Evolutionary conservation across 2,329 filamentous ascomycete genomes (phyloP), one percentile per base, ranked within the genome.

Genomic region (Alternaria viburni): DNA sequence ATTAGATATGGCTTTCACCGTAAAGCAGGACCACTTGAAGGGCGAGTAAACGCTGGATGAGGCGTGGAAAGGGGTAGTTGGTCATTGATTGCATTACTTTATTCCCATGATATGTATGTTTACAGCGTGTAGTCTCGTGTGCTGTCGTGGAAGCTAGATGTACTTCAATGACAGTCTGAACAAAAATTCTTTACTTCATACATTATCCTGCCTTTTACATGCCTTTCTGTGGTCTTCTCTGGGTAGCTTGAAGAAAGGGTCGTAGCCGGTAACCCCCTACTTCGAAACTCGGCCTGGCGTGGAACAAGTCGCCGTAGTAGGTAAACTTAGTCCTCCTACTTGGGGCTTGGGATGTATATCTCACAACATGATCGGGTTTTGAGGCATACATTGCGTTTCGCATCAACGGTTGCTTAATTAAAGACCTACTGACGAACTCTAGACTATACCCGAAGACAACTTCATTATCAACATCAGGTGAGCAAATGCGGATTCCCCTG

Each of bases 11-110:
- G 89, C 89, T 54, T 90, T 88, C 77, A 84, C 76, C 19, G 84
- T 90, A 50, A 85, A 84, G 81, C 88, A 90, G 82, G 87, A 89
- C 67, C 89, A 87, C 79, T 81, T 90, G 61, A 90, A 90, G 84
- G 87, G 88, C 68, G 87, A 89, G 82, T 89, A 85, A 36, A 49
- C 5, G 17, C 15, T 30, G 23, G 12, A 6, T 59, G 21, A 23
- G 17, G 26, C 23, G 46, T 50, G 19, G n/a, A 51, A 19, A 59
- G 32, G 44, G 28, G 1, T 30, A 45, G 43, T n/a, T 51, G 41
- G 25, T 45, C 30, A 28, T 44, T 70, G 62, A 45, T 69, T 64
- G 64, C 65, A 66, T 63, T 69, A 56, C 56, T 67, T 63, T 66
- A 66, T 69, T 64, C 62, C 65, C 61, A 51, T 62, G 36, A 41